A percentile compares a stretch with the other conserved stretches of the same genome.
phyloP scores from a whole-genome alignment of 441 rosid species.

The Capsella rubella region DNA sequence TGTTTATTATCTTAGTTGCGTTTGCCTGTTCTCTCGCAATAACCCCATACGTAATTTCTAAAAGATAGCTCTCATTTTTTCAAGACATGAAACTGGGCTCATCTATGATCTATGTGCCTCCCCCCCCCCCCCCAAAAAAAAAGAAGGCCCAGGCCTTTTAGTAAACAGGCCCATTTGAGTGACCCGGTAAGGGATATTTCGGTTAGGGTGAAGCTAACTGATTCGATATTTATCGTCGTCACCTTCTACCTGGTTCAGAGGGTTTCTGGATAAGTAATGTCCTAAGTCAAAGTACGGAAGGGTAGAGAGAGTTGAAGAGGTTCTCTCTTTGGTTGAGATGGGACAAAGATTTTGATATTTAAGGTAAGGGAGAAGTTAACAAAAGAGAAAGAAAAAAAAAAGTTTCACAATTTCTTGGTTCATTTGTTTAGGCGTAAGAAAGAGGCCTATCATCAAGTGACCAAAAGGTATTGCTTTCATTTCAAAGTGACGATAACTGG shows the following conservation, averaged over 20 bases:
- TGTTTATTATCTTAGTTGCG: background rate
- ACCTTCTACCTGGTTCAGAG: background rate
- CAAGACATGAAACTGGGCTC: background rate
- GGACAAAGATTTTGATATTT: constrained; percentile 9
- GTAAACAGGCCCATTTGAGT: background rate
- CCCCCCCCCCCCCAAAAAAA: too few relatives aligned
- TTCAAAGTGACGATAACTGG: constrained; percentile 16
- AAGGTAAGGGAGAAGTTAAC: background rate
- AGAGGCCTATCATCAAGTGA: constrained; percentile 14
- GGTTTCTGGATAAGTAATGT: constrained; percentile 8
- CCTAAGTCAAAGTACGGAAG: background rate
- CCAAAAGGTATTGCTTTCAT: constrained; percentile 1
- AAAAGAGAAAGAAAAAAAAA: background rate
- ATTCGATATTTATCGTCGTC: background rate
- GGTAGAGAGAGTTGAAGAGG: background rate
- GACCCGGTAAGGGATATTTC: too few relatives aligned
- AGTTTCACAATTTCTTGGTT: background rate
- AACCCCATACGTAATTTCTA: background rate
- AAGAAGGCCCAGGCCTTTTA: background rate
- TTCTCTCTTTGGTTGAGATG: background rate
- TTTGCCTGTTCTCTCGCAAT: background rate
- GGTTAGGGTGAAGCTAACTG: background rate
- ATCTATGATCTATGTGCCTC: too few relatives aligned
- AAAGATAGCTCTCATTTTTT: background rate
- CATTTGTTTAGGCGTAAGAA: constrained; percentile 13